Base-by-base conservation (phyloP, 1,284 basidiomycete genomes). In the Vanrija humicola region DNA sequence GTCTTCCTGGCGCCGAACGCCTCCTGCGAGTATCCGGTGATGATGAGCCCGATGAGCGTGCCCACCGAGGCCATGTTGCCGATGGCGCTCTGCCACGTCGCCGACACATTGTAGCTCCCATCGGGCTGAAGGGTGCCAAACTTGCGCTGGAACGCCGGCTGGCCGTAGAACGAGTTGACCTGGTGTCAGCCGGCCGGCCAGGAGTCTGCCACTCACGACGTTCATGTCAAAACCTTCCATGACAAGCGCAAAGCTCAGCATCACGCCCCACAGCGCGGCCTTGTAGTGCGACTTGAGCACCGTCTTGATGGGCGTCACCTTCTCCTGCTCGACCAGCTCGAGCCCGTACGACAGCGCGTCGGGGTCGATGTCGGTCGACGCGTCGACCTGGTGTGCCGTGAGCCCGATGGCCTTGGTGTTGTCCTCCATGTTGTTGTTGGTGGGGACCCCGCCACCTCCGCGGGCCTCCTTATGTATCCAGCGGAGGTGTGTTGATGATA, bases 51-150 rank as follows among this genome's bases (percentile, higher is more conserved):
- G 18, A 72, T 58, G 54, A 72, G 64, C 43, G 48, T 46, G 39
- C 66, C 66, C 10, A 58, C 65, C 5, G 50, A 43, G 4, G 42
- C 46, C 16, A 63, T 68, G 64, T 72, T 72, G 14, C 56, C 54
- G 26, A 75, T 61, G 9, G 67, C 77, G 18, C 69, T 62, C 50
- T 78, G 76, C 76, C 76, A 78, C 12, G 54, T 43, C 16, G 65
- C 54, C 6, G 51, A 29, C 9, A 66, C 42, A 25, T 61, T 57
- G 26, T 34, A 38, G 3, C 68, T 58, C 0, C 53, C 53, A 18
- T 49, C 48, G 2, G 29, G 8, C 6, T 43, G 29, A 9, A 40
- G 44, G 15, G 46, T 38, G 16, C 67, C 67, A 51, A 65, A 69
- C 25, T 58, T 48, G 3, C 51, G 29, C 3, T 52, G 29, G 52